Percentiles rank a stretch among this genome's conserved stretches.
phyloP scores from a whole-genome alignment of 169 alveolate species.

The Plasmodium knowlesi region DNA sequence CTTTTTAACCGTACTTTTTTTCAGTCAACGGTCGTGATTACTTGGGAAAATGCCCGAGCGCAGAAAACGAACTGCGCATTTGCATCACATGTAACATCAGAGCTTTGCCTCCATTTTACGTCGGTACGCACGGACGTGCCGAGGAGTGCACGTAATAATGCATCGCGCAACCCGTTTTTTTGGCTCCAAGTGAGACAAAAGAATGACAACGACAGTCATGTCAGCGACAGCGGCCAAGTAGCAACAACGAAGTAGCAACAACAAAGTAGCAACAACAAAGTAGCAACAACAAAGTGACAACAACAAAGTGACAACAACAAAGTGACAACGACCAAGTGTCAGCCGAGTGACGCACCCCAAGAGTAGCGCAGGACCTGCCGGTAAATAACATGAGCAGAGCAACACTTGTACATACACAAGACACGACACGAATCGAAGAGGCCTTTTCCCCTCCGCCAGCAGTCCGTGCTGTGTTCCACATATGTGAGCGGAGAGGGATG shows the following conservation, averaged over 20 bases:
- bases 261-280: neutral
- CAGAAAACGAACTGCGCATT: neutral
- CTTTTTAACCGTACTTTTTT: neutral
- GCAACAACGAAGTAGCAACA: neutral
- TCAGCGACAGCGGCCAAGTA: neutral
- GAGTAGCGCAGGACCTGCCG: neutral
- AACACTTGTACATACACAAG: neutral
- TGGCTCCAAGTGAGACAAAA: neutral
- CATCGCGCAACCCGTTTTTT: neutral
- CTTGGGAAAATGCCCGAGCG: neutral
- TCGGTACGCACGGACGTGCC: neutral
- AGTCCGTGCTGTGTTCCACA: neutral
- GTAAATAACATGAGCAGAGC: neutral
- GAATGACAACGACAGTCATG: neutral
- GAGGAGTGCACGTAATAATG: neutral
- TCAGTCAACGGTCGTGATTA: neutral
- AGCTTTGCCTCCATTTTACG: neutral
- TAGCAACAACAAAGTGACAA: neutral
- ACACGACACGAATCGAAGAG: neutral
- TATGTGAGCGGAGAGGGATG: neutral
- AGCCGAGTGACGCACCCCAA: neutral
- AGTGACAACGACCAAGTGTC: neutral
- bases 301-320: neutral
- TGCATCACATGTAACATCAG: neutral
- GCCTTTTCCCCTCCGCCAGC: neutral